Percentiles rank a stretch among this genome's conserved stretches.
Conservation (phyloP, 1,284 basidiomycete genomes). For the Xerocomus minutiporus region DNA sequence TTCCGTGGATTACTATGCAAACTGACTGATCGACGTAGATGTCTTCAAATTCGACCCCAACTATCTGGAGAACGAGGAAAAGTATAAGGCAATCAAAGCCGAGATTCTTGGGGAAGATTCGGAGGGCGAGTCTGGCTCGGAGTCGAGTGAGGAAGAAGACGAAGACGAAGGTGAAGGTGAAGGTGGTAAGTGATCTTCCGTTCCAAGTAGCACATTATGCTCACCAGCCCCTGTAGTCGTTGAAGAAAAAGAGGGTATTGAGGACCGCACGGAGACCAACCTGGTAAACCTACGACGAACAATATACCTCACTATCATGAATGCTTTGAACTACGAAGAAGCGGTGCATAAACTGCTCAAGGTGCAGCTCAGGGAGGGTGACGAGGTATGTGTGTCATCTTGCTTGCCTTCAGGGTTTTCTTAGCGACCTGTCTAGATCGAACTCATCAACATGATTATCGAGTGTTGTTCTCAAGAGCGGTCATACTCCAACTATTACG, state of each 20-base stretch:
- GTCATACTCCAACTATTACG: constrained; percentile 95
- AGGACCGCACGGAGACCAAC: constrained; percentile 94
- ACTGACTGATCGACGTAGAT: constrained; percentile 48
- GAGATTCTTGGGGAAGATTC: constrained; percentile 92
- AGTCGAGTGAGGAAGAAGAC: constrained; percentile 58
- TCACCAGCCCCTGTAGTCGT: constrained; percentile 39
- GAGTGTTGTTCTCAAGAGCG: constrained; percentile 99
- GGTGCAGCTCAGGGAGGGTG: constrained; percentile 85
- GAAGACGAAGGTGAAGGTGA: constrained; percentile 52
- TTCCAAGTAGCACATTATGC: constrained; percentile 3
- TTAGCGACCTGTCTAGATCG: constrained; percentile 54
- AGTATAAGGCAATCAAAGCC: constrained; percentile 85
- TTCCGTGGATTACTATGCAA: background rate
- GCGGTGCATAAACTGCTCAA: constrained; percentile 97
- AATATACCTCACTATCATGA: constrained; percentile 99
- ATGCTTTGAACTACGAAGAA: constrained; percentile 96
- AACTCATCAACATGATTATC: constrained; percentile 97
- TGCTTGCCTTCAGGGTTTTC: background rate
- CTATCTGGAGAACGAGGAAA: constrained; percentile 88
- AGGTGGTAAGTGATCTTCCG: constrained; percentile 37
- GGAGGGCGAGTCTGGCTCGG: constrained; percentile 62
- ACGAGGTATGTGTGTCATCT: constrained; percentile 65
- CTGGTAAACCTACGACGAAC: constrained; percentile 90
- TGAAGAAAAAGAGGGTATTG: constrained; percentile 81
- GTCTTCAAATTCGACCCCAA: constrained; percentile 94